These are phyloP conservation scores for Lavandula angustifolia DNA, from an alignment of 257 asterid species.

Conservation along the genomic window DNA sequence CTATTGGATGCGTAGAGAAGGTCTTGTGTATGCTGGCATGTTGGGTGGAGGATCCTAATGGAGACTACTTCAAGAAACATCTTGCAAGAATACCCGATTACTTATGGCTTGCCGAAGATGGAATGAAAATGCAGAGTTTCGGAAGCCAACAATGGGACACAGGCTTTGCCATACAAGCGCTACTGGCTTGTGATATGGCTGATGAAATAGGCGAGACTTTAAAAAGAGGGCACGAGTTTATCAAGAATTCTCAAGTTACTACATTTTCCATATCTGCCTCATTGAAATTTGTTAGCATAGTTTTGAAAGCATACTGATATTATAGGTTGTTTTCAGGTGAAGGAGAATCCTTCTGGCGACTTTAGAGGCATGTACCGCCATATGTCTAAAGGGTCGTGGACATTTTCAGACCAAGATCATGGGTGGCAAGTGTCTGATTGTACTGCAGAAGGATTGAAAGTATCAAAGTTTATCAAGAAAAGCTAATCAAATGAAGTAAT, in stretches of 20 bases:
- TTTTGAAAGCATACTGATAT: too few species aligned
- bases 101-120: slow-evolving; percentile 80
- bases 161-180: slow-evolving; percentile 77
- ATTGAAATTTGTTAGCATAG: too few species aligned
- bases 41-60: slow-evolving; percentile 78
- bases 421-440: slow-evolving; percentile 99
- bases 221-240: slow-evolving; percentile 64
- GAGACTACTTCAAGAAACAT: slow-evolving; percentile 77
- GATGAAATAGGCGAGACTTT: slow-evolving; percentile 71
- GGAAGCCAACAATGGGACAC: slow-evolving; percentile 96
- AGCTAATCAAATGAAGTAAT: not conserved
- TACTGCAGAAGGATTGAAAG: slow-evolving; percentile 95
- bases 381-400: slow-evolving; percentile 90
- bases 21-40: slow-evolving; percentile 76
- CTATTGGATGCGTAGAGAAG: slow-evolving; percentile 75
- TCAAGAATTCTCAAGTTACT: slow-evolving; percentile 75
- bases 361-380: slow-evolving; percentile 78
- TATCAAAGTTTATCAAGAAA: slow-evolving; percentile 22
- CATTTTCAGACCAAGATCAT: slow-evolving; percentile 93
- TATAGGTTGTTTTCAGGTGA: slow-evolving; percentile 46
- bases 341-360: slow-evolving; percentile 79
- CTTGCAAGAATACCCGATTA: slow-evolving; percentile 74
- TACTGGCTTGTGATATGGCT: slow-evolving; percentile 59
- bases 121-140: slow-evolving; percentile 89
- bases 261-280: too few species aligned